Evolutionary conservation across 208 protist genomes (phyloP).

Genomic region (Spongospora subterranea): DNA sequence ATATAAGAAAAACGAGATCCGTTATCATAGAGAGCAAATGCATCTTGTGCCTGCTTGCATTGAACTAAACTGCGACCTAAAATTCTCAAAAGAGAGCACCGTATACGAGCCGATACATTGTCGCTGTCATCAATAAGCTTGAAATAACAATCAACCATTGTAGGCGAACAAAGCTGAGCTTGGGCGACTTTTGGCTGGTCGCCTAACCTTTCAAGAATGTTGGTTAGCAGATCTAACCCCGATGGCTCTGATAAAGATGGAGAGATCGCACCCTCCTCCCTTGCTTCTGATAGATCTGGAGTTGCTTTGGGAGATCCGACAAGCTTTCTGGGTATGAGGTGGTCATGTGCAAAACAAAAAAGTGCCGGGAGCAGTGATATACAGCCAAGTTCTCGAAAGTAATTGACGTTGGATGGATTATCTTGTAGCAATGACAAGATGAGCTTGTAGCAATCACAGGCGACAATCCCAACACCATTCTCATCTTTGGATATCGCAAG

Average conservation of each 20-base stretch:
- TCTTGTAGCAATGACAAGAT: background rate
- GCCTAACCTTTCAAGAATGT: background rate
- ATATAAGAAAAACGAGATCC: background rate
- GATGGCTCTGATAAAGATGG: background rate
- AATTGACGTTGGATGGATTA: slow-evolving; percentile 12
- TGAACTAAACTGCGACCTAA: background rate
- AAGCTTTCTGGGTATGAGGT: too few relatives aligned
- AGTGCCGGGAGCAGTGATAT: background rate
- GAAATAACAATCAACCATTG: background rate
- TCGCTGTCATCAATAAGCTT: background rate
- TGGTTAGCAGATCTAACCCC: background rate
- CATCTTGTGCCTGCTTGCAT: background rate
- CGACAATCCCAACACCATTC: slow-evolving; percentile 6
- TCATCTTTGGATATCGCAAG: slow-evolving; percentile 13
- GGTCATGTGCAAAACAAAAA: too few relatives aligned
- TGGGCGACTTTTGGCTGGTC: background rate
- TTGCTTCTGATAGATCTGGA: too few relatives aligned
- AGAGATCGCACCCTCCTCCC: too few relatives aligned
- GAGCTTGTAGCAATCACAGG: slow-evolving; percentile 39
- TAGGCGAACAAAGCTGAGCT: background rate
- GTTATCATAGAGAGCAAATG: background rate
- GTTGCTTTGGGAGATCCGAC: too few relatives aligned
- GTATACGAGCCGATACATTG: background rate
- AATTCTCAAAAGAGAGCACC: slow-evolving; percentile 7
- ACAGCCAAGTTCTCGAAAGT: slow-evolving; percentile 28